A percentile compares a stretch with the other conserved stretches of the same genome.
These are phyloP conservation scores for Fusarium austroafricanum DNA, from an alignment of 2,329 filamentous ascomycete genomes.

Conservation along the genomic window DNA sequence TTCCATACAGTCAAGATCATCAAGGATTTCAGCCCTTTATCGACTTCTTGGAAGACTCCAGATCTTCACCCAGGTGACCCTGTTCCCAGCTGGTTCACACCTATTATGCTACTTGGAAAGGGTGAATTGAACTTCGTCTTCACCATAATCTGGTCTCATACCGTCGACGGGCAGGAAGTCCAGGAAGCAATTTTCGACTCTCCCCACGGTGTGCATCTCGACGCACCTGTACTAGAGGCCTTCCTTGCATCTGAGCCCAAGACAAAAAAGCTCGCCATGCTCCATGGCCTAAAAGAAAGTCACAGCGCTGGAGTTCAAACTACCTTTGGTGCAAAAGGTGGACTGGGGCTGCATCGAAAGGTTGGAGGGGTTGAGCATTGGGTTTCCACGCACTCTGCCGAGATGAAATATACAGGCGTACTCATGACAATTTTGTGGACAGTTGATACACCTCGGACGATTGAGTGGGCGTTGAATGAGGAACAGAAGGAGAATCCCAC, in stretches of 20 bases:
- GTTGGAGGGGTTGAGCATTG: slow-evolving; percentile 39
- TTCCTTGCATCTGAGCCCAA: slow-evolving; percentile 36
- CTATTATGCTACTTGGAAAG: slow-evolving; percentile 32
- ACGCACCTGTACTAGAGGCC: slow-evolving; percentile 30
- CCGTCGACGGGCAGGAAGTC: not conserved
- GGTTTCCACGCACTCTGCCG: slow-evolving; percentile 30
- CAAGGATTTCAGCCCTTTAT: not conserved
- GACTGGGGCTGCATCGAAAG: slow-evolving; percentile 37
- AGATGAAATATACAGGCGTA: slow-evolving; percentile 27
- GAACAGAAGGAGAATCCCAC: slow-evolving; percentile 7
- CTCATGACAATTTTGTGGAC: slow-evolving; percentile 30
- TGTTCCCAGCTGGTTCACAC: slow-evolving; percentile 38
- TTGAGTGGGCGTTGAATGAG: slow-evolving; percentile 38
- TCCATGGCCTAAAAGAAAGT: slow-evolving; percentile 43
- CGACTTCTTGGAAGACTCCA: slow-evolving; percentile 26
- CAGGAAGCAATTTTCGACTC: slow-evolving; percentile 41
- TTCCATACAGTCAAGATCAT: slow-evolving; percentile 37
- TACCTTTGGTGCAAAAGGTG: slow-evolving; percentile 26
- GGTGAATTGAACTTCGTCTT: slow-evolving; percentile 36
- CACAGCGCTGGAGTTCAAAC: slow-evolving; percentile 11
- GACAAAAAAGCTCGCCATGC: slow-evolving; percentile 41
- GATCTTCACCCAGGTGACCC: slow-evolving; percentile 39
- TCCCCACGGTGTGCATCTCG: slow-evolving; percentile 37
- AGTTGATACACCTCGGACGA: slow-evolving; percentile 27
- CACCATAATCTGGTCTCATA: slow-evolving; percentile 41